These are phyloP conservation scores for Paradendryphiella salina DNA, from an alignment of 2,329 filamentous ascomycete species.

Conservation along the genomic window DNA sequence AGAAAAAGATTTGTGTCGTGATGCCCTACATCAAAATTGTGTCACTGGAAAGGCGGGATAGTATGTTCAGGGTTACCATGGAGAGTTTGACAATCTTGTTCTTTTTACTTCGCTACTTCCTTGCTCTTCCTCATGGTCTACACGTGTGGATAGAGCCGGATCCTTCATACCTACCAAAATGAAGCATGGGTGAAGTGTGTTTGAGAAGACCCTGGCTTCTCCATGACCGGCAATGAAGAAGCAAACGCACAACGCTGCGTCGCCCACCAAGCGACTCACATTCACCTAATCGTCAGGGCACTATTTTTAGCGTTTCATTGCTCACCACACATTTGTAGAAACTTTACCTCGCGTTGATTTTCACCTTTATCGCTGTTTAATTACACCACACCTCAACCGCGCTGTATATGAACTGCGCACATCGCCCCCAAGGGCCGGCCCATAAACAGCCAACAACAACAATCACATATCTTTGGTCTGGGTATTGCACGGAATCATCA, in stretches of 20 bases:
- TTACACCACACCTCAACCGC: neutral
- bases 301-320: neutral
- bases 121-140: neutral
- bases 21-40: neutral
- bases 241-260: conserved; percentile 11
- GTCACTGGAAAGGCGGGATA: too few relatives aligned
- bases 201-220: neutral
- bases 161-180: neutral
- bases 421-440: too few relatives aligned
- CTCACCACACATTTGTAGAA: neutral
- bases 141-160: neutral
- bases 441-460: neutral
- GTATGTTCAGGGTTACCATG: neutral
- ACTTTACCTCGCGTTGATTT: neutral
- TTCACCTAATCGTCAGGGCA: conserved; percentile 9
- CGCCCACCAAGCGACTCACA: neutral
- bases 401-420: too few relatives aligned
- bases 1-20: neutral
- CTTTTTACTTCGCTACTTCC: neutral
- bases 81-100: neutral
- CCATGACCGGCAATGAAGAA: conserved; percentile 1
- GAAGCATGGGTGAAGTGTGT: neutral
- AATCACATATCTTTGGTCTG: neutral
- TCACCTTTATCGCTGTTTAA: neutral
- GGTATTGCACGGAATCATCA: neutral